These are phyloP conservation scores for Fusarium sp. DNA, from an alignment of 2,329 filamentous ascomycete species.

Conservation along the genomic window DNA sequence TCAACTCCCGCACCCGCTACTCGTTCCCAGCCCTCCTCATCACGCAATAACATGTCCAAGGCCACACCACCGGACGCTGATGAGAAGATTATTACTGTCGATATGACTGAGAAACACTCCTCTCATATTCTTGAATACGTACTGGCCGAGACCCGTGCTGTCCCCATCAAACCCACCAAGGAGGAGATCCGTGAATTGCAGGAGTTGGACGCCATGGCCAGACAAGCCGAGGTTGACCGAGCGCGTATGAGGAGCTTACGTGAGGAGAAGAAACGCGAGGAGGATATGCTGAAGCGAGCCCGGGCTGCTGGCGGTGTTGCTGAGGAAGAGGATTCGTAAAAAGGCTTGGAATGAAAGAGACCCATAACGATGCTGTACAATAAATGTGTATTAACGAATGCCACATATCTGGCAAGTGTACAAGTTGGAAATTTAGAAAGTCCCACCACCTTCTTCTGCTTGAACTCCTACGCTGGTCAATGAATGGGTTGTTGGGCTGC, in stretches of 20 bases:
- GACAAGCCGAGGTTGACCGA: slow-evolving; percentile 64
- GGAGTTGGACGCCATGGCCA: slow-evolving; percentile 65
- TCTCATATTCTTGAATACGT: slow-evolving; percentile 72
- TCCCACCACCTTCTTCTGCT: slow-evolving; percentile 10
- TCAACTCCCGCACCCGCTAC: slow-evolving; percentile 42
- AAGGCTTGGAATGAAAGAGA: neutral
- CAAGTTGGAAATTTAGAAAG: slow-evolving; percentile 39
- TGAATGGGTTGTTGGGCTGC: neutral
- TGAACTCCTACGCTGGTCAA: neutral
- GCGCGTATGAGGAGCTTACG: slow-evolving; percentile 62
- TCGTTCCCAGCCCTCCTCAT: slow-evolving; percentile 57
- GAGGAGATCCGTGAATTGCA: slow-evolving; percentile 69
- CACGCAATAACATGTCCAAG: slow-evolving; percentile 58
- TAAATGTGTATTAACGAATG: slow-evolving; percentile 44
- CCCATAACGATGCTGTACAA: slow-evolving; percentile 42
- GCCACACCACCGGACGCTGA: slow-evolving; percentile 59
- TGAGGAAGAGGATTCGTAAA: slow-evolving; percentile 47
- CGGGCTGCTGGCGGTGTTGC: slow-evolving; percentile 52
- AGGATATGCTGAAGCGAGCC: slow-evolving; percentile 59
- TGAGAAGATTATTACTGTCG: slow-evolving; percentile 64
- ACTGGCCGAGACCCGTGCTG: slow-evolving; percentile 70
- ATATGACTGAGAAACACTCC: slow-evolving; percentile 72
- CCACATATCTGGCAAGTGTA: slow-evolving; percentile 43
- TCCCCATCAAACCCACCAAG: slow-evolving; percentile 63
- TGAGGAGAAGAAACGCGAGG: slow-evolving; percentile 69